Base-by-base conservation (phyloP, 495 filamentous ascomycete species). In the Penicillium roqueforti region DNA sequence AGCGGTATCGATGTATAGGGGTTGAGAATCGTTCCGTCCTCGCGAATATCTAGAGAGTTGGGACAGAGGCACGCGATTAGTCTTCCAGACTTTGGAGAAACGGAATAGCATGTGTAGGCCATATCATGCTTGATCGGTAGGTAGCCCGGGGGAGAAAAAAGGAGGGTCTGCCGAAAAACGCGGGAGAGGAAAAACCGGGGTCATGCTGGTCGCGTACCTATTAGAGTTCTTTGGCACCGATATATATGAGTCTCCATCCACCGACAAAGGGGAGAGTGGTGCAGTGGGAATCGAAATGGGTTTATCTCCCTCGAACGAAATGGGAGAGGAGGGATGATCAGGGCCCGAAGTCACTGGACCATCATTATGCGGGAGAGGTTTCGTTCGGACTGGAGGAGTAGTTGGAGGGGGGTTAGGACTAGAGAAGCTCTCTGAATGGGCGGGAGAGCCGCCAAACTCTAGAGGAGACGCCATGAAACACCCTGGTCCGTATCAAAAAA, bases 1-100 rank as follows among this genome's bases (percentile, higher is more conserved):
- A 25, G 69, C 56, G 40, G 72, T 73, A 54, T 77, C 68, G 60
- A 75, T 72, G 34, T 62, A 70, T 46, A 73, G 66, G 18, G 66
- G 67, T 44, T 69, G 54, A 19, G 64, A 37, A 45, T 69, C 51
- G 25, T 63, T 58, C 47, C 59, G 64, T 54, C 68, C 66, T 39
- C 70, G 69, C 16, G 73, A 73, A 55, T 67, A 74, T 61, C 75
- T 77, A 53, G 51, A 53, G 53, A 67, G 49, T 31, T 48, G 51
- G 48, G 54, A 60, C 42, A 63, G 41, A 31, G 59, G 63, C 58
- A 66, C 60, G 51, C 37, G 53, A 57, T 72, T 64, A 76, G 66
- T 59, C 54, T 61, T 66, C 59, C 54, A 57, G 50, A 55, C 45
- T 39, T 23, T 60, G 36, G 55, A 55, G 51, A 62, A 56, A 51